Conservation (phyloP, 2,329 filamentous ascomycete genomes). For the Fusarium multiceps region DNA sequence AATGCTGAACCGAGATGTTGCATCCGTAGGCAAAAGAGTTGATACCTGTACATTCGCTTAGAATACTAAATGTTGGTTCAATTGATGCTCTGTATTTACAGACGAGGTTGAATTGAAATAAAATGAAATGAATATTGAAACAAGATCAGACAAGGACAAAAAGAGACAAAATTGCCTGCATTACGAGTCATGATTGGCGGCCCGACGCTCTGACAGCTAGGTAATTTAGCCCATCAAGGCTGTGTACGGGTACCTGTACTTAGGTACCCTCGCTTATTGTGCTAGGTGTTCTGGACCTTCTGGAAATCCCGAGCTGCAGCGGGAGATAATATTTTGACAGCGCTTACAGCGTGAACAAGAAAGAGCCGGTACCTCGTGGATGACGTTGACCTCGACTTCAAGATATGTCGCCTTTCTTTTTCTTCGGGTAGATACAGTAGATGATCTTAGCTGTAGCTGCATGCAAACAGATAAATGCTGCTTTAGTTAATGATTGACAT, state of each 20-base stretch:
- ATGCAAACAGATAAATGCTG: not conserved
- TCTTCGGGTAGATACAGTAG: not conserved
- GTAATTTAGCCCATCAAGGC: conserved; percentile 1
- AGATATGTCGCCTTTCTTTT: not conserved
- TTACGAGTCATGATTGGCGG: conserved; percentile 20
- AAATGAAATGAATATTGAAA: not conserved
- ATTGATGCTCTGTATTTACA: not conserved
- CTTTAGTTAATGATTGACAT: not conserved
- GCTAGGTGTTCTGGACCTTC: conserved; percentile 27
- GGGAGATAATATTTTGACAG: conserved; percentile 15
- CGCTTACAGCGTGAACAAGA: not conserved
- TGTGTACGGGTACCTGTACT: not conserved
- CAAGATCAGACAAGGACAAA: not conserved
- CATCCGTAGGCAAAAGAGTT: not conserved
- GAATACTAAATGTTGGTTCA: too few relatives aligned
- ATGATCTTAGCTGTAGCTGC: not conserved
- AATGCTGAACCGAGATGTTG: not conserved
- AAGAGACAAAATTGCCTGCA: not conserved
- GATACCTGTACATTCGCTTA: conserved; percentile 2
- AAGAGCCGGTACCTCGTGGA: not conserved
- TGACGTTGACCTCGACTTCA: not conserved
- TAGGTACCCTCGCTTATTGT: not conserved
- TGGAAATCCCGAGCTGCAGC: conserved; percentile 29
- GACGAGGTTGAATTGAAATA: not conserved
- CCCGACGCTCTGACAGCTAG: conserved; percentile 13